These are phyloP conservation scores for Fraxinus quadrangulata DNA, from an alignment of 257 asterid species.

Conservation along the genomic window DNA sequence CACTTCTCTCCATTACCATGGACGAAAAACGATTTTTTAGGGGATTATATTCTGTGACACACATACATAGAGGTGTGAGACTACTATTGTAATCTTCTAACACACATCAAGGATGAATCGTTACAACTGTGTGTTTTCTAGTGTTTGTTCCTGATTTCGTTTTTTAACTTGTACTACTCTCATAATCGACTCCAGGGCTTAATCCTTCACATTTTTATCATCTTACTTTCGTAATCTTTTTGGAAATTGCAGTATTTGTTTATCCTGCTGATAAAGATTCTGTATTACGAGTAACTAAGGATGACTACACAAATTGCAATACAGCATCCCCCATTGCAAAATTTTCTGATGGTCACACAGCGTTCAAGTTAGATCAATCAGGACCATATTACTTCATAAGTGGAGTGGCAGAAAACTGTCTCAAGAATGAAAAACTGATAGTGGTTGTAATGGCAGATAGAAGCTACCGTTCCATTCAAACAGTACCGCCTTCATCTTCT, in stretches of 20 bases:
- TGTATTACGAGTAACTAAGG: slow-evolving; percentile 60
- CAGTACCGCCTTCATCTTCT: slow-evolving; percentile 30
- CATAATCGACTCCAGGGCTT: neutral
- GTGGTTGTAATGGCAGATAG: slow-evolving; percentile 79
- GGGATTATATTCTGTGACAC: no score
- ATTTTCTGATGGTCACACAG: slow-evolving; percentile 57
- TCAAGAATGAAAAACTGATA: slow-evolving; percentile 60
- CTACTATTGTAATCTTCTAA: no score
- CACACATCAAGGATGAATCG: no score
- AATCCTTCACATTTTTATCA: neutral
- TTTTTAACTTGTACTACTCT: no score
- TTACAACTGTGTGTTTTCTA: no score
- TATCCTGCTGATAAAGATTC: slow-evolving; percentile 61
- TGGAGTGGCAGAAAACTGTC: slow-evolving; percentile 66
- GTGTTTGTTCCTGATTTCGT: neutral
- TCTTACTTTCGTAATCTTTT: neutral
- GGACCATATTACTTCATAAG: slow-evolving; percentile 81
- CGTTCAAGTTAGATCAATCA: slow-evolving; percentile 45
- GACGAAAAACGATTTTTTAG: no score
- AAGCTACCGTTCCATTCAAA: slow-evolving; percentile 26
- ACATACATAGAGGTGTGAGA: no score
- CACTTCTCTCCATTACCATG: no score
- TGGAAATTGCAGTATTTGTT: slow-evolving; percentile 56
- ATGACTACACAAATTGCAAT: slow-evolving; percentile 58
- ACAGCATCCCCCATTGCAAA: slow-evolving; percentile 46